Evolutionary conservation across 1,284 basidiomycete genomes (phyloP), one percentile per base, ranked within the genome.

Genomic region (Pascua guehoae): DNA sequence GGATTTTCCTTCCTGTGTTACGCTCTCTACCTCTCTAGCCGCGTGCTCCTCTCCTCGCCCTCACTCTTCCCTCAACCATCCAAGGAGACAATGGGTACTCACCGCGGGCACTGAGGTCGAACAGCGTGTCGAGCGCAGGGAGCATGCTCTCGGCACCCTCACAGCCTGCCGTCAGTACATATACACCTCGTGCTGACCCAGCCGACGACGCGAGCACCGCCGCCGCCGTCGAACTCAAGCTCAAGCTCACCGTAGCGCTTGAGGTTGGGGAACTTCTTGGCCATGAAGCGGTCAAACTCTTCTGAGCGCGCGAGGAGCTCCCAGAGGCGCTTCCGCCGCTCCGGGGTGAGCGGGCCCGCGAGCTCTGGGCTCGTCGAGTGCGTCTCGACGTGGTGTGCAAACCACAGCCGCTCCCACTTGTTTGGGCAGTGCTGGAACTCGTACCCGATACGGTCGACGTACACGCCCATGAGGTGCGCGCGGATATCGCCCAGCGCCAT

Each of bases 101-200:
- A 88, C 88, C 81, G 62, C 78, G 71, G 2, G 88, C 82, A 11
- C 89, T 85, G 4, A 82, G 79, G 1, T 81, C 79, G 63, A 93
- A 89, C 12, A 94, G 73, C 0, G 84, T 80, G 64, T 91, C 88
- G 2, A 93, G 79, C 0, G 89, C 89, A 0, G 89, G 87, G 16
- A 94, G 76, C 90, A 93, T 92, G 7, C 88, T 89, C 78, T 94
- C 91, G 1, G 88, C 91, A 1, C 91, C 91, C 75, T 94, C 91
- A 36, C 68, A 70, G 5, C 68, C 66, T 66, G 45, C 5, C 10
- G 49, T 57, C 16, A 61, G 56, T 37, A 14, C 39, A 44, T 17
- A 12, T 41, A 18, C 16, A 2, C 32, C 14, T 38, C 12, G n/a
- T 12, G 12, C 45, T 24, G 1, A 12, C 18, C 32, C 12, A 14